Evolutionary conservation across 2,329 filamentous ascomycete species (phyloP).

Genomic region (Ophiostoma populinum): DNA sequence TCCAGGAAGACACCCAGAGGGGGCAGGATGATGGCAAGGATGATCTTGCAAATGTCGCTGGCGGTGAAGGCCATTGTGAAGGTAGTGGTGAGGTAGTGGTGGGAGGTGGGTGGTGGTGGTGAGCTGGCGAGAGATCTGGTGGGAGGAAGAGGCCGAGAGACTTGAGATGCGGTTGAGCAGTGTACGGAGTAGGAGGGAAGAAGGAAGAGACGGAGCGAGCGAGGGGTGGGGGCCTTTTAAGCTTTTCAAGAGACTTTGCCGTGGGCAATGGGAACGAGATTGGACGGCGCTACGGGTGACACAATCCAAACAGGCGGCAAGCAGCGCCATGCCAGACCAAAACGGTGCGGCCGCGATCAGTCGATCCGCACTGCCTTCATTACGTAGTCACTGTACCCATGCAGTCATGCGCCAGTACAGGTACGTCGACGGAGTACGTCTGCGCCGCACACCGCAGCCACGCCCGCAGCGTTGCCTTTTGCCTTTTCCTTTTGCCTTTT

Average conservation of each 20-base stretch:
- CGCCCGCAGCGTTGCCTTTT: too few species aligned
- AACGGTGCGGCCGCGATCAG: not conserved
- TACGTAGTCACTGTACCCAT: not conserved
- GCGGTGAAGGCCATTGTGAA: slow-evolving; percentile 38
- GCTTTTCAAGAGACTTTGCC: too few species aligned
- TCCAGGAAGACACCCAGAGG: slow-evolving; percentile 90
- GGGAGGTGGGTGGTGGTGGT: not conserved
- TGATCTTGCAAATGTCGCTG: slow-evolving; percentile 46
- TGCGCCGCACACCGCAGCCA: too few species aligned
- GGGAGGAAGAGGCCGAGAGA: not conserved
- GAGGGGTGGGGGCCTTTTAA: slow-evolving; percentile 2
- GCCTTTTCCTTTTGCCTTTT: too few species aligned
- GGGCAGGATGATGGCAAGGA: slow-evolving; percentile 78
- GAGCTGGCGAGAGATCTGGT: not conserved
- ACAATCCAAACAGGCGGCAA: too few species aligned
- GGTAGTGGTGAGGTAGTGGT: not conserved
- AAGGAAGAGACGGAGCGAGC: not conserved
- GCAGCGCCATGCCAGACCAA: too few species aligned
- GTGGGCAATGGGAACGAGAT: too few species aligned
- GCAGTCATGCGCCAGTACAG: too few species aligned
- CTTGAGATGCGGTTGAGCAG: not conserved
- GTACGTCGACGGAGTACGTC: too few species aligned
- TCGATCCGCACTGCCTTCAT: not conserved
- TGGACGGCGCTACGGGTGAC: too few species aligned
- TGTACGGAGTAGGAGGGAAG: not conserved